Conservation (phyloP, 2,329 filamentous ascomycete species). For the Zasmidium cellare region DNA sequence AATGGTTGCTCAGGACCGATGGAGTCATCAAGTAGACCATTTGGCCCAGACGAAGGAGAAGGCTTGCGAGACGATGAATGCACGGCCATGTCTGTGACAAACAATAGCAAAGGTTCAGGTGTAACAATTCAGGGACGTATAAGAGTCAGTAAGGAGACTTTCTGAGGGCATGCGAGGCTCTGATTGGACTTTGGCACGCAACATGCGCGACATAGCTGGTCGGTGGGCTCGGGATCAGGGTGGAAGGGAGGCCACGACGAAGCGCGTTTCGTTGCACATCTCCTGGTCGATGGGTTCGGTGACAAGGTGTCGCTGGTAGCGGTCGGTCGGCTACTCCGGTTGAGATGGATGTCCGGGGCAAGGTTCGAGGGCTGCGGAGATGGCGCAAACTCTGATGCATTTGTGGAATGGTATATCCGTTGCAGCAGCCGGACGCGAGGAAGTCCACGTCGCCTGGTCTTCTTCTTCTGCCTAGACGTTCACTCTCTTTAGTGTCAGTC, state of each 20-base stretch:
- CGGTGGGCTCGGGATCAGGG: not conserved
- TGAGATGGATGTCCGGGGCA: not conserved
- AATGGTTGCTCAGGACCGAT: not conserved
- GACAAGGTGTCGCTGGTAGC: not conserved
- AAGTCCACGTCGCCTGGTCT: not conserved
- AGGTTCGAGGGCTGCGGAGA: not conserved
- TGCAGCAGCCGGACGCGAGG: not conserved
- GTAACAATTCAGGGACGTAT: not conserved
- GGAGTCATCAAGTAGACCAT: not conserved
- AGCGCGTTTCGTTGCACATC: not conserved
- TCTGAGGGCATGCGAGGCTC: not conserved
- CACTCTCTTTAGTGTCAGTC: no score
- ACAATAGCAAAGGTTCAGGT: not conserved
- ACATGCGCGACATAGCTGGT: not conserved
- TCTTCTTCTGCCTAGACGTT: not conserved
- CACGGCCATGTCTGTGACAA: not conserved
- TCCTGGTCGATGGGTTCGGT: not conserved
- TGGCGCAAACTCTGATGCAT: not conserved
- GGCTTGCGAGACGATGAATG: not conserved
- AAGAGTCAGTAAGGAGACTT: not conserved
- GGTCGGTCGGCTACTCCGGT: not conserved
- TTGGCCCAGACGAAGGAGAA: not conserved
- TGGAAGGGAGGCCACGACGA: not conserved
- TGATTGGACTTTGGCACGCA: not conserved
- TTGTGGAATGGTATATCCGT: not conserved